These are phyloP conservation scores for Chrysopogon serrulatus DNA, from an alignment of 176 grass and related monocot species.

Conservation along the genomic window DNA sequence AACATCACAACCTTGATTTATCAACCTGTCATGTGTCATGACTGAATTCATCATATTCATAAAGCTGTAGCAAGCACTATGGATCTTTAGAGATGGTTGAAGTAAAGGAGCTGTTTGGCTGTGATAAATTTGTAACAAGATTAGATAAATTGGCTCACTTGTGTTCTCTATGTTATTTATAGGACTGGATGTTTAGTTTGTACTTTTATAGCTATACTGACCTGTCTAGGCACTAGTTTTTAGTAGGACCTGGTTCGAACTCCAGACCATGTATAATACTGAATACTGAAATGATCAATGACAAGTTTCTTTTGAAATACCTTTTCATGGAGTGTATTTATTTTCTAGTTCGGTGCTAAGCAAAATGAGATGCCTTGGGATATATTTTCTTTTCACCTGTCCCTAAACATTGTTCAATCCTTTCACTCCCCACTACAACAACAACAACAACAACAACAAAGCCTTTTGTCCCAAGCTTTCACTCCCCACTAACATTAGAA, in stretches of 20 bases:
- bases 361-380: neutral
- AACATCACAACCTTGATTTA: neutral
- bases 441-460: no score
- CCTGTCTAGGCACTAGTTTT: neutral
- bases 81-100: conserved; percentile 17
- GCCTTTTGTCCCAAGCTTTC: no score
- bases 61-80: neutral
- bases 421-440: neutral
- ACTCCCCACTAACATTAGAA: neutral
- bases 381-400: neutral
- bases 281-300: neutral
- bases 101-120: neutral
- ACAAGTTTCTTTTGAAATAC: conserved; percentile 3
- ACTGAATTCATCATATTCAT: conserved; percentile 14
- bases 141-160: conserved; percentile 9
- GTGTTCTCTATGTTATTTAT: conserved; percentile 12
- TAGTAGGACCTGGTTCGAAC: neutral
- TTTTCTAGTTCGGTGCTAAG: neutral
- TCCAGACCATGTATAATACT: conserved; percentile 12
- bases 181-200: neutral
- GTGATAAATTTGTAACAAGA: neutral
- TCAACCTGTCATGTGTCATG: conserved; percentile 3
- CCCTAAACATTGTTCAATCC: neutral
- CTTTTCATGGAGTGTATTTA: neutral
- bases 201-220: neutral